A percentile compares a stretch with the other conserved stretches of the same genome.
Evolutionary conservation across 306 rosid species (phyloP).

Genomic region (Trifolium subterraneum): DNA sequence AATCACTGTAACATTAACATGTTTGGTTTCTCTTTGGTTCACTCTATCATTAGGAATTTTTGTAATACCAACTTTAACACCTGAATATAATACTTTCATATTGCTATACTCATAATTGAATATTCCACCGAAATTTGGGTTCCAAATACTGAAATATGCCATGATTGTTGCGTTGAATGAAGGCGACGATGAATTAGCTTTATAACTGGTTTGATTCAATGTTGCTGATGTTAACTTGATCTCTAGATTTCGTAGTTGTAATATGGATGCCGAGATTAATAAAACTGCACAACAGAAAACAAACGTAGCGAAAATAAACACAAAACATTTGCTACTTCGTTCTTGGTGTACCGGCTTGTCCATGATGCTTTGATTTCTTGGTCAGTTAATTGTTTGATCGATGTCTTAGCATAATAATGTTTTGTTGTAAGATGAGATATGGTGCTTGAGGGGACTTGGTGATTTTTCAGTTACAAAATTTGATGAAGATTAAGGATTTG

Average conservation of each 20-base stretch:
- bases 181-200: constrained; percentile 30
- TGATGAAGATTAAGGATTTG: neutral
- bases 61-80: constrained; percentile 41
- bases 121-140: constrained; percentile 61
- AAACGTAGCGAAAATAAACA: constrained; percentile 50
- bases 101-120: constrained; percentile 45
- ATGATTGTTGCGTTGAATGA: constrained; percentile 50
- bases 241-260: constrained; percentile 51
- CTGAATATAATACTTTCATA: constrained; percentile 41
- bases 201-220: constrained; percentile 26
- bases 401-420: neutral
- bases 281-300: constrained; percentile 48
- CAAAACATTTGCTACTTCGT: constrained; percentile 64
- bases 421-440: neutral
- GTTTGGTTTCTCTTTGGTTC: constrained; percentile 37
- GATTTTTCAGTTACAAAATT: neutral
- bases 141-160: constrained; percentile 45
- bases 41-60: constrained; percentile 33
- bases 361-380: constrained; percentile 17
- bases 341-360: constrained; percentile 44
- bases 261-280: constrained; percentile 50
- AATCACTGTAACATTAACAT: constrained; percentile 38
- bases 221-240: constrained; percentile 45
- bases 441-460: neutral
- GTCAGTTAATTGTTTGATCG: neutral